A percentile compares a stretch with the other conserved stretches of the same genome.
These are phyloP conservation scores for Forsythia suspensa DNA, from an alignment of 257 asterid genomes.

Conservation along the genomic window DNA sequence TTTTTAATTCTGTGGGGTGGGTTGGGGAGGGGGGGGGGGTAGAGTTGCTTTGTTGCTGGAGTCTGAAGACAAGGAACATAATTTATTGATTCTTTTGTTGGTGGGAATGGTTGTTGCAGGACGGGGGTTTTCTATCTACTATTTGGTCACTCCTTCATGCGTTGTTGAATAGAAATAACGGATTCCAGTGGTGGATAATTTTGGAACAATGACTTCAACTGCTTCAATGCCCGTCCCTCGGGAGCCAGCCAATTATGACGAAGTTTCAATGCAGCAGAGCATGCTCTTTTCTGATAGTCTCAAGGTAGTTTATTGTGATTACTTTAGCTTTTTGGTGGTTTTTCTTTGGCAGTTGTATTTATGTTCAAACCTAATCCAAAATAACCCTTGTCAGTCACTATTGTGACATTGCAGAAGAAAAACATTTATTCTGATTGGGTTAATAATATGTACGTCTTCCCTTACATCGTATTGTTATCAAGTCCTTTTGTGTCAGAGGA, in stretches of 20 bases:
- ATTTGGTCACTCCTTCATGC: slow-evolving; percentile 38
- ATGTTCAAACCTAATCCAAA: slow-evolving; percentile 8
- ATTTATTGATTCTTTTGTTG: slow-evolving; percentile 16
- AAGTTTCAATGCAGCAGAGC: slow-evolving; percentile 82
- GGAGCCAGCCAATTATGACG: slow-evolving; percentile 71
- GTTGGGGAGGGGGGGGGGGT: too few species aligned
- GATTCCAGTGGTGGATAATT: not conserved
- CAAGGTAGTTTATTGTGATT: slow-evolving; percentile 48
- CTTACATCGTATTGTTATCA: not conserved
- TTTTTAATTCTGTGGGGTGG: slow-evolving; percentile 9
- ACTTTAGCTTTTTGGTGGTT: slow-evolving; percentile 27
- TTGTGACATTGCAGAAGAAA: slow-evolving; percentile 13
- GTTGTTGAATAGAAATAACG: not conserved
- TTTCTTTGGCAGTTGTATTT: slow-evolving; percentile 11
- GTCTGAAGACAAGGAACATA: slow-evolving; percentile 7
- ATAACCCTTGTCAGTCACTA: slow-evolving; percentile 7
- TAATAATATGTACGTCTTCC: not conserved
- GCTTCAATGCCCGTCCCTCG: slow-evolving; percentile 57
- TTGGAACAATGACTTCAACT: slow-evolving; percentile 57
- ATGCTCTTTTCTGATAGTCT: slow-evolving; percentile 84
- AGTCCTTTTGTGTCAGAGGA: not conserved
- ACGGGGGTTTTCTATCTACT: slow-evolving; percentile 38
- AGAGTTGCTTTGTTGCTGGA: not conserved
- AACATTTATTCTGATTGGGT: not conserved
- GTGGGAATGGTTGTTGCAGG: slow-evolving; percentile 50